Evolutionary conservation across 257 asterid genomes (phyloP).

Genomic region (Nicotiana paniculata): DNA sequence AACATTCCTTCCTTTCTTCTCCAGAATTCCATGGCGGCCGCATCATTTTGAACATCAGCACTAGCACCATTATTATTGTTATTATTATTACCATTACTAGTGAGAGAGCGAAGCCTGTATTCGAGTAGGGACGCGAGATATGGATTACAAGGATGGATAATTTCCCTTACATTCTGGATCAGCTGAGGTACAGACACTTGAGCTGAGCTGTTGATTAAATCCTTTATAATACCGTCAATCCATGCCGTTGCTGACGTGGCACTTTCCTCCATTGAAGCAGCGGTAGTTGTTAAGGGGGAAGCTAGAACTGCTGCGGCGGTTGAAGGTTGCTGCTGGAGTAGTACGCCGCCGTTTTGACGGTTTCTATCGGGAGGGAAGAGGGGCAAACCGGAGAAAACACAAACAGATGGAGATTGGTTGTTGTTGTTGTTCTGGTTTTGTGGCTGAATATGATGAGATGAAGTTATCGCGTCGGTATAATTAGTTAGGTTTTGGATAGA

Average conservation of each 20-base stretch:
- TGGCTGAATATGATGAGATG: constrained; percentile 10
- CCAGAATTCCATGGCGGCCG: not conserved
- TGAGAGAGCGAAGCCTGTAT: constrained; percentile 70
- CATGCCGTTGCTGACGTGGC: constrained; percentile 46
- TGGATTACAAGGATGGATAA: constrained; percentile 90
- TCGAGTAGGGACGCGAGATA: constrained; percentile 74
- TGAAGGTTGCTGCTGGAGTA: constrained; percentile 17
- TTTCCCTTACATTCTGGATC: constrained; percentile 83
- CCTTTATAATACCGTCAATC: constrained; percentile 88
- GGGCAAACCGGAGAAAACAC: constrained; percentile 91
- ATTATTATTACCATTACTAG: not conserved
- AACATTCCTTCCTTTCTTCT: constrained; percentile 21
- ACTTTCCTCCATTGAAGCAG: constrained; percentile 42
- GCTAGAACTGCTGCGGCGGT: not conserved
- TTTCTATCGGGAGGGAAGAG: constrained; percentile 69
- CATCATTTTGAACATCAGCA: not conserved
- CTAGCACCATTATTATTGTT: not conserved
- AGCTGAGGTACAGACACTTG: constrained; percentile 77
- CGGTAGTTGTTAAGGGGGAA: not conserved
- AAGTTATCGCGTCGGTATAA: constrained; percentile 25
- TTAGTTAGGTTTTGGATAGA: constrained; percentile 18
- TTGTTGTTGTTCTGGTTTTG: constrained; percentile 1
- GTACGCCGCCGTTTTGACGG: constrained; percentile 9
- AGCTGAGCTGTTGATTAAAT: constrained; percentile 65
- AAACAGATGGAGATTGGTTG: constrained; percentile 39